Conservation (phyloP, 139 green algal genomes). For the Pleodorina starrii region DNA sequence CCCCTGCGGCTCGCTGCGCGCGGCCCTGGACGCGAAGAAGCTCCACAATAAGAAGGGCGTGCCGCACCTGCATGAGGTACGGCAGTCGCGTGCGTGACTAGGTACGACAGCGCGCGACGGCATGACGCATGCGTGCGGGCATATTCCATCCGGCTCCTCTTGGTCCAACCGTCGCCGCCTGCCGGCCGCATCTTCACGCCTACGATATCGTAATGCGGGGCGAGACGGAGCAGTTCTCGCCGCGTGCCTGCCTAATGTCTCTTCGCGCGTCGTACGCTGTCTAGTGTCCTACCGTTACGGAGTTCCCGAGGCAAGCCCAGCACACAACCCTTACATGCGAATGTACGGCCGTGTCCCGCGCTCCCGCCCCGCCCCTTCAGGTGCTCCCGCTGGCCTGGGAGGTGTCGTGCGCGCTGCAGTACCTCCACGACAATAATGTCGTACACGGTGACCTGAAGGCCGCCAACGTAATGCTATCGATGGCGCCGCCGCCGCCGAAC, state of each 20-base stretch:
- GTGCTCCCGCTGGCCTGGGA: constrained; percentile 48
- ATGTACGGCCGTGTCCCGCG: background rate
- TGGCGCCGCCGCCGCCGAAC: constrained; percentile 16
- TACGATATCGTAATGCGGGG: too few species aligned
- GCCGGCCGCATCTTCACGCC: too few species aligned
- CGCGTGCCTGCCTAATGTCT: too few species aligned
- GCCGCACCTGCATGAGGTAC: constrained; percentile 41
- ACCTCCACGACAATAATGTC: constrained; percentile 53
- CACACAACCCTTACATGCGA: too few species aligned
- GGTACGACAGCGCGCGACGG: too few species aligned
- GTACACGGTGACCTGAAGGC: constrained; percentile 56
- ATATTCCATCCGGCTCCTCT: too few species aligned
- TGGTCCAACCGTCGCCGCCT: too few species aligned
- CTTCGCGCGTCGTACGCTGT: too few species aligned
- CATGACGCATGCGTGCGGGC: too few species aligned
- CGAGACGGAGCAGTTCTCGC: too few species aligned
- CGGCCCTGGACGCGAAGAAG: constrained; percentile 16
- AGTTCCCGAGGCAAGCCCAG: too few species aligned
- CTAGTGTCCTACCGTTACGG: too few species aligned
- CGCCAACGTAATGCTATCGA: constrained; percentile 49
- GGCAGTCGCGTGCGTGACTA: background rate
- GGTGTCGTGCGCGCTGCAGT: constrained; percentile 50
- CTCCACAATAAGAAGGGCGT: constrained; percentile 38
- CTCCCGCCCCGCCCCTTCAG: constrained; percentile 6
- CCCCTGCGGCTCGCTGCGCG: constrained; percentile 40